Conservation (phyloP, 2,329 filamentous ascomycete genomes). For the Nigrospora oryzae region DNA sequence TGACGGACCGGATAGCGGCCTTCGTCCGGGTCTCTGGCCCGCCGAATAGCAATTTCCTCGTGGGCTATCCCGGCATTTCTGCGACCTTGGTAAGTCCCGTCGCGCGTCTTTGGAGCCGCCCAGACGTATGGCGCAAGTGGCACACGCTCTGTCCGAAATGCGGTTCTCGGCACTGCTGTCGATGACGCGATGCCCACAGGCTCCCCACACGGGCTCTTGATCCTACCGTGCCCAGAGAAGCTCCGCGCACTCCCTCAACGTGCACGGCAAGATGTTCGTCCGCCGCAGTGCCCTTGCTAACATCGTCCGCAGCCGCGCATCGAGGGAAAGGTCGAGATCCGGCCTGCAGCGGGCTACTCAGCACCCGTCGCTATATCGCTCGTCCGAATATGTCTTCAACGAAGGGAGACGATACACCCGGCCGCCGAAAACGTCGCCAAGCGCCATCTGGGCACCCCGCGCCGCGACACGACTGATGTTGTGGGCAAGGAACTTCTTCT, state of each 20-base stretch:
- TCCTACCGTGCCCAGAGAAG: too few species aligned
- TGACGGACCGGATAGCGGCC: slow-evolving; percentile 52
- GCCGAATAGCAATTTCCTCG: slow-evolving; percentile 92
- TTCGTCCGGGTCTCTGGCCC: slow-evolving; percentile 95
- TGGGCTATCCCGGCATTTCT: slow-evolving; percentile 96
- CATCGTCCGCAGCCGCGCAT: slow-evolving; percentile 66
- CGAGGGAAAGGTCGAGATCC: slow-evolving; percentile 95
- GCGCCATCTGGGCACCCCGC: slow-evolving; percentile 80
- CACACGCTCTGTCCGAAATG: too few species aligned
- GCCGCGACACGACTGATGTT: slow-evolving; percentile 84
- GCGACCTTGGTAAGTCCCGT: slow-evolving; percentile 74
- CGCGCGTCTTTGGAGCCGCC: too few species aligned
- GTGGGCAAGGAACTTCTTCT: slow-evolving; percentile 94
- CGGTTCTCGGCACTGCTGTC: background rate
- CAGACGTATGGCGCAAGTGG: too few species aligned
- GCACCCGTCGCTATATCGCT: slow-evolving; percentile 86
- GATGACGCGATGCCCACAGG: background rate
- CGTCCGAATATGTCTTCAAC: slow-evolving; percentile 87
- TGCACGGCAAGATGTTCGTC: too few species aligned
- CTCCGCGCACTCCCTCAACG: too few species aligned
- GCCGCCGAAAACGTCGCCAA: slow-evolving; percentile 91
- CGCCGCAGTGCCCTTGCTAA: background rate
- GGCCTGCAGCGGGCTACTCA: slow-evolving; percentile 75
- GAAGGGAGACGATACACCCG: slow-evolving; percentile 92
- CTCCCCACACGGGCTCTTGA: background rate